Percentiles rank a stretch among this genome's conserved stretches.
These are phyloP conservation scores for Choiromyces venosus DNA, from an alignment of 495 filamentous ascomycete species.

Conservation along the genomic window DNA sequence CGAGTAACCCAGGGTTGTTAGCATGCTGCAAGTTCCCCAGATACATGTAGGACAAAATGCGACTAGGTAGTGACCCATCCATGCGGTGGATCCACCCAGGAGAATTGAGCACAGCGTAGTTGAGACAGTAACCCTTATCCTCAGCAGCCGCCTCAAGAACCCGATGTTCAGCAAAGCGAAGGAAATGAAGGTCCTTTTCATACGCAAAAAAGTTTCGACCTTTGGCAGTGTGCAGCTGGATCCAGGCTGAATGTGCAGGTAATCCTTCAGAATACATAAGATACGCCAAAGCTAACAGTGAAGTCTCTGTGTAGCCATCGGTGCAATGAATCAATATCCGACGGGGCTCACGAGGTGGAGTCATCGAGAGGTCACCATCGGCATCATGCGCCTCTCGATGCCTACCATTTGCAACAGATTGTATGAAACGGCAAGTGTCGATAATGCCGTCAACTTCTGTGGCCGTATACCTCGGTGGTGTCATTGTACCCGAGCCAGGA, in stretches of 20 bases:
- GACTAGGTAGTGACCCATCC: constrained; percentile 84
- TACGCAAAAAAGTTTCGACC: constrained; percentile 95
- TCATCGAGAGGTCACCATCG: constrained; percentile 53
- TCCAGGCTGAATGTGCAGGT: constrained; percentile 77
- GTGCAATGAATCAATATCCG: constrained; percentile 85
- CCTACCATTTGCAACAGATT: constrained; percentile 63
- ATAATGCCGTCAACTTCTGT: constrained; percentile 75
- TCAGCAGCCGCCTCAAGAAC: constrained; percentile 55
- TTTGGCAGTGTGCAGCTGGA: constrained; percentile 72
- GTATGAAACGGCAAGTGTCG: constrained; percentile 83
- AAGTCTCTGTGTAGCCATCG: constrained; percentile 94
- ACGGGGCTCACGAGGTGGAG: constrained; percentile 45
- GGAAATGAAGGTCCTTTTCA: constrained; percentile 73
- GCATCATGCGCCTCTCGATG: constrained; percentile 48
- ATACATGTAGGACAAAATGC: constrained; percentile 91
- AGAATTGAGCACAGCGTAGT: constrained; percentile 39
- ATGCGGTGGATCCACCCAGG: constrained; percentile 77
- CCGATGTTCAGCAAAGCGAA: constrained; percentile 67
- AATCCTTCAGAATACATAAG: constrained; percentile 81
- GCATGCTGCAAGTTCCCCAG: constrained; percentile 87
- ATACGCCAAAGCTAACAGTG: constrained; percentile 80
- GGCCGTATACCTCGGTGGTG: constrained; percentile 72
- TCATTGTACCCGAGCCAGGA: constrained; percentile 84
- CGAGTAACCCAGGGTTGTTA: constrained; percentile 80
- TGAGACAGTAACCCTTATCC: constrained; percentile 32